A percentile compares a stretch with the other conserved stretches of the same genome.
phyloP scores from a whole-genome alignment of 805 yeast species.

The Wickerhamiella siamensis region DNA sequence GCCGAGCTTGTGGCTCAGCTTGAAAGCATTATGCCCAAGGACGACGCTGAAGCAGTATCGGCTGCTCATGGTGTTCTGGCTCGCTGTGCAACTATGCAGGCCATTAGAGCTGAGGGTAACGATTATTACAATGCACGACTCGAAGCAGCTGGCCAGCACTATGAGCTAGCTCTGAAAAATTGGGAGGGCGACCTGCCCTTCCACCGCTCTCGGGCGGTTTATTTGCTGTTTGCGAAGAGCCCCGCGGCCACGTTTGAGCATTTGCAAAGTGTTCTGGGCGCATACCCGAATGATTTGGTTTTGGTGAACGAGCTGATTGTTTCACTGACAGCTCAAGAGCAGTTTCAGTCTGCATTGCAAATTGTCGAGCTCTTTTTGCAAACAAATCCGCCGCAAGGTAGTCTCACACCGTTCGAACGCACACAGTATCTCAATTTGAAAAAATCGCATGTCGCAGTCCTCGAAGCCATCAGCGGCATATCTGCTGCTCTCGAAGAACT shows the following conservation, averaged over 20 bases:
- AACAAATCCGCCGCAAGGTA: constrained; percentile 23
- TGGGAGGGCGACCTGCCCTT: constrained; percentile 11
- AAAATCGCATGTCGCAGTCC: constrained; percentile 57
- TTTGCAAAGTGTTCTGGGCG: constrained; percentile 16
- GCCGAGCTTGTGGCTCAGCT: constrained; percentile 3
- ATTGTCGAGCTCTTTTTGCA: constrained; percentile 40
- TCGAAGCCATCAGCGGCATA: constrained; percentile 46
- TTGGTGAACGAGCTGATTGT: constrained; percentile 57
- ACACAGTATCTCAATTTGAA: constrained; percentile 47
- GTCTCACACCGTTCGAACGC: constrained; percentile 21
- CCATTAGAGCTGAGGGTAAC: constrained; percentile 10
- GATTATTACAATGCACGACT: constrained; percentile 9
- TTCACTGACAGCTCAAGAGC: constrained; percentile 48
- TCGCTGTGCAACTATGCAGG: constrained; percentile 6
- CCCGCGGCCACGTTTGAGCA: constrained; percentile 16
- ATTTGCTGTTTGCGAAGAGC: constrained; percentile 16
- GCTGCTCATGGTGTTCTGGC: constrained; percentile 9
- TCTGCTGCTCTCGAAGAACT: constrained; percentile 46
- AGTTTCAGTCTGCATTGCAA: constrained; percentile 39
- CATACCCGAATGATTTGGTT: constrained; percentile 39
- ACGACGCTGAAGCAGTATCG: constrained; percentile 4
- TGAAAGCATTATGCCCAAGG: constrained; percentile 11
- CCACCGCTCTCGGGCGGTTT: constrained; percentile 21
- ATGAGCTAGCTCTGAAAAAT: constrained; percentile 9
- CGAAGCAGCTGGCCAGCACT: constrained; percentile 12